phyloP scores from a whole-genome alignment of 805 yeast genomes.

The Hanseniaspora taiwanica region DNA sequence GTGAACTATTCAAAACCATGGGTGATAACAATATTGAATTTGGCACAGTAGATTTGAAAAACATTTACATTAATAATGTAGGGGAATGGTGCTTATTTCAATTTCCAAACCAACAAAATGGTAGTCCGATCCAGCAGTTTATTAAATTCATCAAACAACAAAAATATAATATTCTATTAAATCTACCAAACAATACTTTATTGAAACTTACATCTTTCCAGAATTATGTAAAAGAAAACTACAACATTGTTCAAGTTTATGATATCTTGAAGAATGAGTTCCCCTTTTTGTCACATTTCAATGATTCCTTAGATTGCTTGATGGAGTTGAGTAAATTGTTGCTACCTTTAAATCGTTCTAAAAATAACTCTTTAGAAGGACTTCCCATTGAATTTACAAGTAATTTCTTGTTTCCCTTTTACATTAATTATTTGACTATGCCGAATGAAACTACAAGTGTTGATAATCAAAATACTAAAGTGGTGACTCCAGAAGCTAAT shows the following conservation, averaged over 20 bases:
- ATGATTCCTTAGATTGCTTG: neutral
- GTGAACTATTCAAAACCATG: constrained; percentile 16
- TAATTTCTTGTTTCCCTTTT: neutral
- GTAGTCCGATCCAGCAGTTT: neutral
- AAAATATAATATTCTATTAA: neutral
- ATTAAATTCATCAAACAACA: neutral
- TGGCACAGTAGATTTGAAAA: constrained; percentile 19
- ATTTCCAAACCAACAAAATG: constrained; percentile 20
- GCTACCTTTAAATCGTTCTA: neutral
- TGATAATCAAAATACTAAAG: neutral
- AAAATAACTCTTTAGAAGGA: neutral
- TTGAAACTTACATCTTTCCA: constrained; percentile 30
- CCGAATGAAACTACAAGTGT: neutral
- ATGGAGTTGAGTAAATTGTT: neutral
- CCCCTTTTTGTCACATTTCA: constrained; percentile 26
- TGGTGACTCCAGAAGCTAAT: neutral
- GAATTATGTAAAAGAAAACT: constrained; percentile 19
- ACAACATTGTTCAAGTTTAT: constrained; percentile 23
- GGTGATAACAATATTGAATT: constrained; percentile 7
- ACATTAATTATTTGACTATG: neutral
- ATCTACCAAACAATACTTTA: constrained; percentile 12
- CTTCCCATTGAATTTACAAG: neutral
- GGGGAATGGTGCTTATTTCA: constrained; percentile 87
- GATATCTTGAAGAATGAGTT: constrained; percentile 22
- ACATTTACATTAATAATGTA: constrained; percentile 48